A percentile compares a stretch with the other conserved stretches of the same genome.
Evolutionary conservation across 2,329 filamentous ascomycete species (phyloP).

Genomic region (Claviceps maximensis): DNA sequence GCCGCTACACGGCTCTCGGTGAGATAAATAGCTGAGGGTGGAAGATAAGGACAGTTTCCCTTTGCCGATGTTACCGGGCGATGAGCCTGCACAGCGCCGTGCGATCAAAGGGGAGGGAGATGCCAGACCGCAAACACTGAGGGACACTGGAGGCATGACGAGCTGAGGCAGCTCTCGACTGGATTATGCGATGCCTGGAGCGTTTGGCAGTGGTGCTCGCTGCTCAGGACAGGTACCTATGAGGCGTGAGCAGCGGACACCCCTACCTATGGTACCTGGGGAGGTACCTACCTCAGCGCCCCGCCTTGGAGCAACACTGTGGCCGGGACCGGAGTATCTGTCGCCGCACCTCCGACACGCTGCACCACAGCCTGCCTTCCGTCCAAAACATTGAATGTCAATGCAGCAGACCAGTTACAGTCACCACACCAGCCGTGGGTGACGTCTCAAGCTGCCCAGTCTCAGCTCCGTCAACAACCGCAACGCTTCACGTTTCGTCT

Average conservation of each 20-base stretch:
- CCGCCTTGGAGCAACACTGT: too few species aligned
- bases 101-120: not conserved
- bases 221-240: conserved; percentile 1
- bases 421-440: conserved; percentile 11
- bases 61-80: not conserved
- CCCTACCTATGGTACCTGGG: too few species aligned
- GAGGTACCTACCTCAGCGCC: too few species aligned
- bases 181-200: too few species aligned
- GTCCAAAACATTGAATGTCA: not conserved
- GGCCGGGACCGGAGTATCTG: conserved; percentile 7
- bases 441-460: conserved; percentile 14
- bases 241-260: too few species aligned
- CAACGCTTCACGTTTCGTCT: conserved; percentile 18
- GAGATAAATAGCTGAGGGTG: not conserved
- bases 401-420: not conserved
- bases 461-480: conserved; percentile 12
- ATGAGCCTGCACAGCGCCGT: not conserved
- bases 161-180: not conserved
- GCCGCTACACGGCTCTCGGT: not conserved
- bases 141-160: not conserved
- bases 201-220: too few species aligned
- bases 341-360: conserved; percentile 5
- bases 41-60: not conserved
- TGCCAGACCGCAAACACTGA: not conserved
- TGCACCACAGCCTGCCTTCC: not conserved